phyloP scores from a whole-genome alignment of 495 filamentous ascomycete genomes.

The Penicillium fimorum region DNA sequence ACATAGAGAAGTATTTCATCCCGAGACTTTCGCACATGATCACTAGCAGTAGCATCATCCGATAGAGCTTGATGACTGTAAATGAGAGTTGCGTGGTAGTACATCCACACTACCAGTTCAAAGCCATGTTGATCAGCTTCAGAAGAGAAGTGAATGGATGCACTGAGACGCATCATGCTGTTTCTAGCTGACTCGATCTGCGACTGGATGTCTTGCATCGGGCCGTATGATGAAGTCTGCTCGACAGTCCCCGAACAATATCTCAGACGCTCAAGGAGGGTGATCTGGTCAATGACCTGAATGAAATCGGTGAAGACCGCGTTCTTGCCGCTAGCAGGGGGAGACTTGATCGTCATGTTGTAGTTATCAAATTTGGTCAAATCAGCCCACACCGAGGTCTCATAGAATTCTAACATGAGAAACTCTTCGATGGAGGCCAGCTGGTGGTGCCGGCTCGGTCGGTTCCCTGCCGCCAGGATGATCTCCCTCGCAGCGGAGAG shows the following conservation, averaged over 20 bases:
- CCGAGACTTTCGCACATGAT: conserved; percentile 14
- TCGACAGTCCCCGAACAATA: not conserved
- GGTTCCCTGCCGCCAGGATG: conserved; percentile 10
- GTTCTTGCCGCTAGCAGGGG: conserved; percentile 9
- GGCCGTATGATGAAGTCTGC: not conserved
- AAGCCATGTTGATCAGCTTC: conserved; percentile 17
- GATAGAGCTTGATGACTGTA: conserved; percentile 28
- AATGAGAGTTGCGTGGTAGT: conserved; percentile 27
- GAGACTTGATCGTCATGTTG: conserved; percentile 7
- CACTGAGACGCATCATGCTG: conserved; percentile 14
- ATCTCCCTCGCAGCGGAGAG: conserved; percentile 17
- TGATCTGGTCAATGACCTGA: conserved; percentile 21
- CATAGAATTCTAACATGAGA: conserved; percentile 17
- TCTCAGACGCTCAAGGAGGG: conserved; percentile 14
- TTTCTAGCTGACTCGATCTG: conserved; percentile 19
- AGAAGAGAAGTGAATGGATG: conserved; percentile 21
- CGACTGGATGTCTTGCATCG: conserved; percentile 12
- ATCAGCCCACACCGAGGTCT: conserved; percentile 17
- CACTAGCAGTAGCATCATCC: not conserved
- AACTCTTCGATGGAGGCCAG: conserved; percentile 16
- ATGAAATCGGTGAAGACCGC: conserved; percentile 20
- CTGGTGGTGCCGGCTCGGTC: conserved; percentile 5
- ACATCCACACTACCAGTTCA: conserved; percentile 24
- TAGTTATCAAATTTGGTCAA: conserved; percentile 14
- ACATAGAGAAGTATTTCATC: conserved; percentile 23